Evolutionary conservation across 305 asterid species (phyloP).

Genomic region (Solanum chacoense): DNA sequence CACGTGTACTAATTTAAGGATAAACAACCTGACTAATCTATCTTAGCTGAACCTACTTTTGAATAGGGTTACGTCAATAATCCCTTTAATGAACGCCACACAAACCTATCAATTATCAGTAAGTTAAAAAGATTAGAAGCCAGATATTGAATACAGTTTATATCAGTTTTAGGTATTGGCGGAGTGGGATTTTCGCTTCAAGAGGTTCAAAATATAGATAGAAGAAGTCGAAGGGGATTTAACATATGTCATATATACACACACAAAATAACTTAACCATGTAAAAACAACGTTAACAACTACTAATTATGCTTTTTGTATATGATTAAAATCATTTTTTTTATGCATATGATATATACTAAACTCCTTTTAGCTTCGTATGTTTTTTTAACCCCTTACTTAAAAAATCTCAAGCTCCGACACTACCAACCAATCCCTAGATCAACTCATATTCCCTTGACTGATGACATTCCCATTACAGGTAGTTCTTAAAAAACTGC

Average conservation of each 20-base stretch:
- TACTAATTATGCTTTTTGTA: no score
- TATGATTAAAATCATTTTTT: no score
- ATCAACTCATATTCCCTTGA: no score
- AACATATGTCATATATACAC: neutral
- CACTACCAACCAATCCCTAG: no score
- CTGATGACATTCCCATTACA: neutral
- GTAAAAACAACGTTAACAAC: no score
- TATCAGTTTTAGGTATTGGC: neutral
- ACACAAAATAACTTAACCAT: no score
- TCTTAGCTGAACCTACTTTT: neutral
- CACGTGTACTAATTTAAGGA: neutral
- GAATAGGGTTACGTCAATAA: neutral
- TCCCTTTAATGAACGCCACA: neutral
- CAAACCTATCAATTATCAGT: neutral
- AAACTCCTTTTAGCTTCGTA: neutral
- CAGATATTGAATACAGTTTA: neutral
- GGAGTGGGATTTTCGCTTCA: no score
- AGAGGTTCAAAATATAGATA: neutral
- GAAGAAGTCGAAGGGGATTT: neutral
- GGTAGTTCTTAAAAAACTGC: neutral
- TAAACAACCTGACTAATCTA: neutral
- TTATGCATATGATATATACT: no score
- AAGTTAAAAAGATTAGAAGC: neutral
- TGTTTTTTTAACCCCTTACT: no score
- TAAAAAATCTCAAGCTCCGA: no score